Conservation (phyloP, 2,329 filamentous ascomycete species). For the Aschersonia sp. region DNA sequence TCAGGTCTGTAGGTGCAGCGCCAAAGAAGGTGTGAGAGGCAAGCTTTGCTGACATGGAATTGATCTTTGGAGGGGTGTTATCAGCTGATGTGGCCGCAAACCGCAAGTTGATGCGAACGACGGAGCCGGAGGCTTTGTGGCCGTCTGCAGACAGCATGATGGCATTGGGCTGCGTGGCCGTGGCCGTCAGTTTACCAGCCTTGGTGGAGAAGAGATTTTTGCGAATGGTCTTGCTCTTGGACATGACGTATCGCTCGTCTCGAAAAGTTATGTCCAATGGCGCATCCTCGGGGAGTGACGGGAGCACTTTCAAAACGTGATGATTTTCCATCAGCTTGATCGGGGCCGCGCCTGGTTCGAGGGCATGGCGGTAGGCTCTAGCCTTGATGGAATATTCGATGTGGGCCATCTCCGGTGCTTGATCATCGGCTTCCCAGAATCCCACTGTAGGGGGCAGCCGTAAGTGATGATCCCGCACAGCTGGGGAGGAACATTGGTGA, state of each 20-base stretch:
- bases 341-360: not conserved
- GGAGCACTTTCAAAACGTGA: slow-evolving; percentile 37
- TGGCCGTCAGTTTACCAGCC: slow-evolving; percentile 32
- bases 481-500: slow-evolving; percentile 28
- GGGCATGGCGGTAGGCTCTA: slow-evolving; percentile 17
- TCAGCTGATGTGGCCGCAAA: slow-evolving; percentile 31
- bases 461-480: slow-evolving; percentile 35
- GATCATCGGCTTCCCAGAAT: slow-evolving; percentile 38
- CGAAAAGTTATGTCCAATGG: slow-evolving; percentile 32
- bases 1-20: slow-evolving; percentile 25
- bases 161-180: slow-evolving; percentile 30
- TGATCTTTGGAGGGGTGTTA: slow-evolving; percentile 31
- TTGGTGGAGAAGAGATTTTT: slow-evolving; percentile 37
- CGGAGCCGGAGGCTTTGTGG: slow-evolving; percentile 24
- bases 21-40: slow-evolving; percentile 38
- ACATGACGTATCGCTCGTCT: slow-evolving; percentile 34
- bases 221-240: slow-evolving; percentile 36
- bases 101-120: slow-evolving; percentile 27
- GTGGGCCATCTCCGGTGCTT: slow-evolving; percentile 37
- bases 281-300: slow-evolving; percentile 31
- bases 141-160: slow-evolving; percentile 36
- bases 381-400: slow-evolving; percentile 39
- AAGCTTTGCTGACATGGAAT: slow-evolving; percentile 34
- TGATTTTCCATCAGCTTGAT: slow-evolving; percentile 24
- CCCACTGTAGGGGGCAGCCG: slow-evolving; percentile 37